phyloP scores from a whole-genome alignment of 2,329 filamentous ascomycete genomes.

The Verticillium nonalfalfae region DNA sequence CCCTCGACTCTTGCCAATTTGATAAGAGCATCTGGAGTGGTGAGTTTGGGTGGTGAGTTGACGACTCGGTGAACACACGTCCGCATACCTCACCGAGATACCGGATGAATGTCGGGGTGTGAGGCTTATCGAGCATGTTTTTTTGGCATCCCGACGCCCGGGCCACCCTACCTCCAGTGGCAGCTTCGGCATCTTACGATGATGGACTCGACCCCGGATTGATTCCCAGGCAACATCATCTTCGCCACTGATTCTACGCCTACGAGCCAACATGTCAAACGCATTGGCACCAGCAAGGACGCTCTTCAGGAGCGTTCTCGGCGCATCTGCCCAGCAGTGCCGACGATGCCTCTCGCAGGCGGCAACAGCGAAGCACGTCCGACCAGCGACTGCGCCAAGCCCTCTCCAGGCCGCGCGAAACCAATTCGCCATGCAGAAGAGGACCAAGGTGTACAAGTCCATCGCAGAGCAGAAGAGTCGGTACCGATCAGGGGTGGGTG shows the following conservation, averaged over 20 bases:
- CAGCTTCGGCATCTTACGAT: conserved; percentile 5
- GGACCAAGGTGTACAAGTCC: conserved; percentile 41
- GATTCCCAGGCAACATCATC: neutral
- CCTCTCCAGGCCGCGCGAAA: conserved; percentile 25
- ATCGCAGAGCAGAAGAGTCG: conserved; percentile 54
- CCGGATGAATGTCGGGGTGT: neutral
- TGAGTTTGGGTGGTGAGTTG: neutral
- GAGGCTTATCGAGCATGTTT: conserved; percentile 6
- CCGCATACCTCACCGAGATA: neutral
- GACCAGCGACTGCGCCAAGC: conserved; percentile 23
- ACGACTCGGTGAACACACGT: too few relatives aligned
- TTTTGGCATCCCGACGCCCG: neutral
- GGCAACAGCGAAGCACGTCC: conserved; percentile 25
- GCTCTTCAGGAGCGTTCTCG: conserved; percentile 24
- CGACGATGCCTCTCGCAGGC: conserved; percentile 34
- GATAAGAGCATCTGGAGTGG: too few relatives aligned
- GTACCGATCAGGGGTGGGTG: conserved; percentile 47
- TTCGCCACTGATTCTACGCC: neutral
- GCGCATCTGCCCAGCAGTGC: conserved; percentile 27
- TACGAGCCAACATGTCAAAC: conserved; percentile 28
- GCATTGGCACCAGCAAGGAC: conserved; percentile 26
- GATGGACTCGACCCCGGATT: neutral
- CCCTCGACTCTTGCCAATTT: too few relatives aligned
- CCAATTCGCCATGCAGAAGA: conserved; percentile 26
- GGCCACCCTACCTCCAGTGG: neutral